Conservation (phyloP, 192 early-diverging fungal species). For the Phycomyces blakesleeanus region DNA sequence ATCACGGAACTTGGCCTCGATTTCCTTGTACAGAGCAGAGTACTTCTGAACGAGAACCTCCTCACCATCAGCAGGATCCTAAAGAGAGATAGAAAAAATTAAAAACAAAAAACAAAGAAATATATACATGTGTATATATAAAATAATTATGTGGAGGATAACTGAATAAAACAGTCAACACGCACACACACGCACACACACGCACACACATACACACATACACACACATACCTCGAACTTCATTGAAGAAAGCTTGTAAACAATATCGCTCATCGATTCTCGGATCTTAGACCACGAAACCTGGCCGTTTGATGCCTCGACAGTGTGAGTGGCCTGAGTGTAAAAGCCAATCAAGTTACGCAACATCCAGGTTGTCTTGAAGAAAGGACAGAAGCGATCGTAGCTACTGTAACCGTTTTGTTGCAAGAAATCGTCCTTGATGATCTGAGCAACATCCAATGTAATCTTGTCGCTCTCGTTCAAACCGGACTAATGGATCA, state of each 20-base stretch:
- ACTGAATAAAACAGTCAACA: conserved; percentile 3
- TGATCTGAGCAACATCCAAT: conserved; percentile 92
- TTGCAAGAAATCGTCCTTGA: conserved; percentile 99
- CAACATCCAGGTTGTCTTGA: conserved; percentile 98
- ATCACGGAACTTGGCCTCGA: conserved; percentile 91
- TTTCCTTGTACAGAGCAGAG: conserved; percentile 87
- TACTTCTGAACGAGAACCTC: conserved; percentile 83
- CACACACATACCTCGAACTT: conserved; percentile 98
- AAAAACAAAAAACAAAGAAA: too few relatives aligned
- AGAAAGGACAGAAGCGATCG: conserved; percentile 99
- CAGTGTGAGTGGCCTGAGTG: conserved; percentile 89
- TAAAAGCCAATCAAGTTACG: conserved; percentile 97
- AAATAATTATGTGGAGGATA: too few relatives aligned
- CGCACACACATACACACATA: too few relatives aligned
- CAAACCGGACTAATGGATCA: conserved; percentile 48
- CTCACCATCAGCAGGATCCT: conserved; percentile 96
- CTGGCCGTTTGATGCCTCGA: conserved; percentile 85
- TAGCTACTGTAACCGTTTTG: conserved; percentile 99
- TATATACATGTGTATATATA: too few relatives aligned
- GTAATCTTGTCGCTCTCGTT: conserved; percentile 98
- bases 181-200: too few relatives aligned
- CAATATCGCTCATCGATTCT: conserved; percentile 84
- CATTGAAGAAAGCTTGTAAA: conserved; percentile 98
- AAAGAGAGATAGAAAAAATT: conserved; percentile 12
- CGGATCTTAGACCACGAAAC: conserved; percentile 96